Conservation (phyloP, 192 early-diverging fungal genomes). For the Umbelopsis sp. region DNA sequence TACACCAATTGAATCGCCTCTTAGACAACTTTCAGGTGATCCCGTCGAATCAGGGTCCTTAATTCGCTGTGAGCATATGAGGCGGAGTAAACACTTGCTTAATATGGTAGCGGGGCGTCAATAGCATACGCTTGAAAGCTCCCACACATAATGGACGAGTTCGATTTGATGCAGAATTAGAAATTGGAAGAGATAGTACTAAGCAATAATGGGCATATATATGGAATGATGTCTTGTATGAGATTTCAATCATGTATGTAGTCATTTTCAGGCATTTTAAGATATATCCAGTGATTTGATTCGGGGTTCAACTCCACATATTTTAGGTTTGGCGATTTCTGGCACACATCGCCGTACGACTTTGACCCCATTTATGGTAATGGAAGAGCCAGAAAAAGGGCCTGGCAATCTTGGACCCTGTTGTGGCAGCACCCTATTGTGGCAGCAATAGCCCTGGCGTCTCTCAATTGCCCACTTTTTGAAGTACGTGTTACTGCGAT, state of each 20-base stretch:
- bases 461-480: too few relatives aligned
- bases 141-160: slow-evolving; percentile 2
- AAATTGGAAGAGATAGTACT: too few relatives aligned
- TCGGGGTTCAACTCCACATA: too few relatives aligned
- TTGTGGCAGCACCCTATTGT: too few relatives aligned
- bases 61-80: not conserved
- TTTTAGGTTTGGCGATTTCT: slow-evolving; percentile 5
- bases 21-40: slow-evolving; percentile 1
- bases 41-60: slow-evolving; percentile 13
- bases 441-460: too few relatives aligned
- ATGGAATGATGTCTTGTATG: too few relatives aligned
- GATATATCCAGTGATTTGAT: too few relatives aligned
- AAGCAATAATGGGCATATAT: not conserved
- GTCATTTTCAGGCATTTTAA: too few relatives aligned
- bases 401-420: too few relatives aligned
- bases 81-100: not conserved
- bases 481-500: too few relatives aligned
- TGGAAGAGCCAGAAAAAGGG: not conserved
- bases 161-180: too few relatives aligned
- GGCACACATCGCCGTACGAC: slow-evolving; percentile 12
- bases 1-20: not conserved
- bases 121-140: not conserved
- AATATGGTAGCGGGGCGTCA: slow-evolving; percentile 7
- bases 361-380: not conserved
- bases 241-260: too few relatives aligned